These are phyloP conservation scores for Saccharomycopsis phalli DNA, from an alignment of 1,139 yeast genomes.

Conservation along the genomic window DNA sequence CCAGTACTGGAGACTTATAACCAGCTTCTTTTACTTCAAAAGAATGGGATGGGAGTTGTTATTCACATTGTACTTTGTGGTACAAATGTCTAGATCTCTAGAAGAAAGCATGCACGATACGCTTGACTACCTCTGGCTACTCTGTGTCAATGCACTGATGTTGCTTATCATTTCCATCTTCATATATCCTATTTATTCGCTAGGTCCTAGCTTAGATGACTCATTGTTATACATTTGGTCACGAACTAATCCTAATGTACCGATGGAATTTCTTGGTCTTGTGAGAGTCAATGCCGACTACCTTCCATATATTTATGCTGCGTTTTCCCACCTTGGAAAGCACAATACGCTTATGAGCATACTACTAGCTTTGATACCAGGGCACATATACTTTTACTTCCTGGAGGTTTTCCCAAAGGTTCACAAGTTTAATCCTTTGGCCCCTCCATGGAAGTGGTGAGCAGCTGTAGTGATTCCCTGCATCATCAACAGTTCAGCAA, in stretches of 20 bases:
- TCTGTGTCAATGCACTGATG: slow-evolving; percentile 8
- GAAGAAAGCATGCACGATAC: slow-evolving; percentile 10
- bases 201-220: slow-evolving; percentile 12
- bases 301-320: slow-evolving; percentile 13
- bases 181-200: not conserved
- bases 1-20: slow-evolving; percentile 19
- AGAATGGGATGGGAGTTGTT: slow-evolving; percentile 11
- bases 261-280: slow-evolving; percentile 15
- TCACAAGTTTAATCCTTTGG: slow-evolving; percentile 12
- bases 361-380: slow-evolving; percentile 5
- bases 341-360: not conserved
- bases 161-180: slow-evolving; percentile 3
- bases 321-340: slow-evolving; percentile 1
- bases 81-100: slow-evolving; percentile 8
- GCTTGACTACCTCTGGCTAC: slow-evolving; percentile 16
- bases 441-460: slow-evolving; percentile 15
- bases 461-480: no score
- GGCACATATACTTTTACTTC: slow-evolving; percentile 16
- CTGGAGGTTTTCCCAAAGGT: slow-evolving; percentile 17
- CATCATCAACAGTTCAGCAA: no score
- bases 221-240: slow-evolving; percentile 16
- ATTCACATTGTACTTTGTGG: slow-evolving; percentile 5
- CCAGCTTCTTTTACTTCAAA: slow-evolving; percentile 15
- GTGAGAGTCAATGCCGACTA: slow-evolving; percentile 13
- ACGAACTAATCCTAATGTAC: slow-evolving; percentile 5